A percentile compares a stretch with the other conserved stretches of the same genome.
These are phyloP conservation scores for Candida frijolesensis DNA, from an alignment of 1,139 yeast genomes.

Conservation along the genomic window DNA sequence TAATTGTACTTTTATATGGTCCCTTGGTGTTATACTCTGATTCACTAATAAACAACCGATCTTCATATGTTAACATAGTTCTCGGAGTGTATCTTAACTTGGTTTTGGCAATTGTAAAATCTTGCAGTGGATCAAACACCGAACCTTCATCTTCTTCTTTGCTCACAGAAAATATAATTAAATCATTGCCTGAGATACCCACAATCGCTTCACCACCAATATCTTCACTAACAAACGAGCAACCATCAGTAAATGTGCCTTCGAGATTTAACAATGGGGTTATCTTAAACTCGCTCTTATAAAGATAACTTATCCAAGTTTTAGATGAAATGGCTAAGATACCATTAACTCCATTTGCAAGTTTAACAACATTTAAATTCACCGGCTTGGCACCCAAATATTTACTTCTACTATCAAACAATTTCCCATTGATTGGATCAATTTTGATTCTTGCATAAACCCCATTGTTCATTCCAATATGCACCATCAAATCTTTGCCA, in stretches of 20 bases:
- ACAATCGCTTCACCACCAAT: constrained; percentile 63
- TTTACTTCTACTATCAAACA: constrained; percentile 70
- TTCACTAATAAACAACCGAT: constrained; percentile 44
- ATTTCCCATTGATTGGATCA: constrained; percentile 61
- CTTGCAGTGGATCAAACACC: constrained; percentile 41
- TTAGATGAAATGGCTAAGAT: constrained; percentile 46
- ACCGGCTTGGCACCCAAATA: constrained; percentile 74
- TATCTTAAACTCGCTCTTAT: constrained; percentile 32
- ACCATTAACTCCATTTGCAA: constrained; percentile 24
- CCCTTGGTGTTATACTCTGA: constrained; percentile 45
- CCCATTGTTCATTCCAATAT: constrained; percentile 84
- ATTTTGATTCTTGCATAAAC: constrained; percentile 67
- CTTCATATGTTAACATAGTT: constrained; percentile 34
- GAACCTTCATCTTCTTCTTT: constrained; percentile 24
- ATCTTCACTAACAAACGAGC: constrained; percentile 66
- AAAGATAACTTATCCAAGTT: constrained; percentile 39
- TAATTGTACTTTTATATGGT: constrained; percentile 21
- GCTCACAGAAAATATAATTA: constrained; percentile 65
- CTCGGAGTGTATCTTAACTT: constrained; percentile 58
- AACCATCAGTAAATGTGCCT: constrained; percentile 30
- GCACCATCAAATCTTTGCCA: constrained; percentile 37
- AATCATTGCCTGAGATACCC: constrained; percentile 54
- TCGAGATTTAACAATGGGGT: constrained; percentile 43
- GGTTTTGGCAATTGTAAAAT: constrained; percentile 45
- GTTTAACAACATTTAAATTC: constrained; percentile 39